Percentiles rank a stretch among this genome's conserved stretches.
These are phyloP conservation scores for Mycosarcoma mackinlayi DNA, from an alignment of 1,284 basidiomycete genomes.

Conservation along the genomic window DNA sequence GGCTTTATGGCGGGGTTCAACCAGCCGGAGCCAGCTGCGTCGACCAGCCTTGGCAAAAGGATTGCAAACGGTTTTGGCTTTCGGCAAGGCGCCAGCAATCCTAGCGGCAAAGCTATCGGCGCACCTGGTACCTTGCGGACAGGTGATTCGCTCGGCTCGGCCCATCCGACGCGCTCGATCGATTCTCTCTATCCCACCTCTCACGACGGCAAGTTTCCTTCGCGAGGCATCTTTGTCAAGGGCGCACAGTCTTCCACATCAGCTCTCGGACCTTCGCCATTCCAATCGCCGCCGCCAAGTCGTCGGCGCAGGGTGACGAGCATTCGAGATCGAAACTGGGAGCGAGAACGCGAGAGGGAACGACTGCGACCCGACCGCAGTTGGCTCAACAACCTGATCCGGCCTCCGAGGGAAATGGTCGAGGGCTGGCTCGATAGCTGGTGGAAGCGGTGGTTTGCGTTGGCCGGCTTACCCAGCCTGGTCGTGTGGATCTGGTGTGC, in stretches of 20 bases:
- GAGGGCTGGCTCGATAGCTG: slow-evolving; percentile 71
- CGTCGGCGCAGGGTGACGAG: slow-evolving; percentile 41
- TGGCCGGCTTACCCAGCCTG: slow-evolving; percentile 71
- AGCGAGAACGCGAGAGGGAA: slow-evolving; percentile 40
- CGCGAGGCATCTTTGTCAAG: slow-evolving; percentile 1
- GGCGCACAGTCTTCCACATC: slow-evolving; percentile 7
- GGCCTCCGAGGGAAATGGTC: slow-evolving; percentile 70
- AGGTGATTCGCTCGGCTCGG: background rate
- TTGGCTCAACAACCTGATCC: slow-evolving; percentile 59
- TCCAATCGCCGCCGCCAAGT: slow-evolving; percentile 28
- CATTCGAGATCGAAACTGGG: slow-evolving; percentile 42
- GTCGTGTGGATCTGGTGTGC: slow-evolving; percentile 73
- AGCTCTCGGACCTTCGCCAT: slow-evolving; percentile 32
- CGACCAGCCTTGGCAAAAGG: slow-evolving; percentile 35
- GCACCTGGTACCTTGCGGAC: slow-evolving; percentile 10
- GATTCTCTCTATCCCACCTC: slow-evolving; percentile 14
- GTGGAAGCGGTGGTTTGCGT: slow-evolving; percentile 71
- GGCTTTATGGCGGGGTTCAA: slow-evolving; percentile 32
- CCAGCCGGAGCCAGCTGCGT: slow-evolving; percentile 14
- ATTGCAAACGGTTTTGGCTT: slow-evolving; percentile 37
- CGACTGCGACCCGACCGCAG: slow-evolving; percentile 25
- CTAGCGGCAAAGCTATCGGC: slow-evolving; percentile 1
- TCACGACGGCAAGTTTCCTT: slow-evolving; percentile 1
- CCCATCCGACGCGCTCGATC: slow-evolving; percentile 11
- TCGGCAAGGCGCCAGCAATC: slow-evolving; percentile 21